These are phyloP conservation scores for Euclidium syriacum DNA, from an alignment of 345 rosid genomes.

Conservation along the genomic window DNA sequence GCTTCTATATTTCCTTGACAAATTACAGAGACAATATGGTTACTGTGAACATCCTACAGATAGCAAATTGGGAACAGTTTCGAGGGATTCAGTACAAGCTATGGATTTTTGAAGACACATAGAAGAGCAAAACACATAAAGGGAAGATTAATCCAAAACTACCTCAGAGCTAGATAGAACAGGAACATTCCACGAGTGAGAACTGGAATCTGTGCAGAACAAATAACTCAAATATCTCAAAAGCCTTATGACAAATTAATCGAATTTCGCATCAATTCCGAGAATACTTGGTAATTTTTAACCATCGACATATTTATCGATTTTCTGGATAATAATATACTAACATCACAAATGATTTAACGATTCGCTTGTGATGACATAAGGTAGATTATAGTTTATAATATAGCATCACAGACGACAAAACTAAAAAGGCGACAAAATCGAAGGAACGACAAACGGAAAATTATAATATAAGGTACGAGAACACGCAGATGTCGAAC, in stretches of 20 bases:
- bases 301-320: background rate
- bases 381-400: too few species aligned
- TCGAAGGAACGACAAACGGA: background rate
- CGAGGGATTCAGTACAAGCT: background rate
- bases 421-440: background rate
- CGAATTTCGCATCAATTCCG: background rate
- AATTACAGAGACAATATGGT: background rate
- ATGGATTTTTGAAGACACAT: background rate
- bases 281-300: background rate
- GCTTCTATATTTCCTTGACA: background rate
- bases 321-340: background rate
- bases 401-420: background rate
- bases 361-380: background rate
- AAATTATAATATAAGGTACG: background rate
- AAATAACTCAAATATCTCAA: background rate
- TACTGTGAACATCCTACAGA: background rate
- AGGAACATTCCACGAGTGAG: conserved; percentile 45
- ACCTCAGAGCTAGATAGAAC: conserved; percentile 60
- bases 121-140: background rate
- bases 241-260: background rate
- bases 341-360: background rate
- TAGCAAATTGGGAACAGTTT: background rate
- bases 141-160: conserved; percentile 1
- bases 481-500: background rate
- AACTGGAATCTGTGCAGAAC: conserved; percentile 33